Percentiles rank a stretch among this genome's conserved stretches.
Conservation (phyloP, 805 yeast species). For the Cyberlindnera lachancei region DNA sequence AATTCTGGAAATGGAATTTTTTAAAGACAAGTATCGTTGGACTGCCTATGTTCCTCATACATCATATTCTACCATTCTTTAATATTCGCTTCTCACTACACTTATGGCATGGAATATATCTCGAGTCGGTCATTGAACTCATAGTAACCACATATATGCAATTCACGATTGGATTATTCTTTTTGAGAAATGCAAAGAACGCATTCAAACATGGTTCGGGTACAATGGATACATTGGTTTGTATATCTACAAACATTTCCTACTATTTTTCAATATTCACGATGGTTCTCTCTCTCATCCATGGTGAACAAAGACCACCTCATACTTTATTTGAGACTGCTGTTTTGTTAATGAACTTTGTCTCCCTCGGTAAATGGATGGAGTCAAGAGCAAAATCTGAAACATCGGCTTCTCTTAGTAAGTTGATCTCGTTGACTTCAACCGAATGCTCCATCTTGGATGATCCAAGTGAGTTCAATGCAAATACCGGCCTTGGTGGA, state of each 20-base stretch:
- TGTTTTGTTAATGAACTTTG: constrained; percentile 76
- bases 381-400: constrained; percentile 92
- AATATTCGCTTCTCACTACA: constrained; percentile 23
- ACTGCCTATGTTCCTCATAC: constrained; percentile 46
- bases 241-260: constrained; percentile 74
- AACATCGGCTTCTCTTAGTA: constrained; percentile 82
- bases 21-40: constrained; percentile 48
- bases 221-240: constrained; percentile 90
- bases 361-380: constrained; percentile 82
- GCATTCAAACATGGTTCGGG: constrained; percentile 65
- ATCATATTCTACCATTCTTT: constrained; percentile 41
- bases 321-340: constrained; percentile 78
- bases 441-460: constrained; percentile 60
- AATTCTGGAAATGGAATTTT: constrained; percentile 59
- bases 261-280: constrained; percentile 66
- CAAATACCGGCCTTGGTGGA: constrained; percentile 11
- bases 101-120: constrained; percentile 47
- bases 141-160: constrained; percentile 53
- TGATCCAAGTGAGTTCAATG: constrained; percentile 23
- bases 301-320: constrained; percentile 42
- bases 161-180: constrained; percentile 53
- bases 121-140: constrained; percentile 58
- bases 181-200: constrained; percentile 55
- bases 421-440: constrained; percentile 75
- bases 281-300: constrained; percentile 38